Percentiles rank a stretch among this genome's conserved stretches.
These are phyloP conservation scores for Nasturtium officinale DNA, from an alignment of 345 rosid genomes.

Conservation along the genomic window DNA sequence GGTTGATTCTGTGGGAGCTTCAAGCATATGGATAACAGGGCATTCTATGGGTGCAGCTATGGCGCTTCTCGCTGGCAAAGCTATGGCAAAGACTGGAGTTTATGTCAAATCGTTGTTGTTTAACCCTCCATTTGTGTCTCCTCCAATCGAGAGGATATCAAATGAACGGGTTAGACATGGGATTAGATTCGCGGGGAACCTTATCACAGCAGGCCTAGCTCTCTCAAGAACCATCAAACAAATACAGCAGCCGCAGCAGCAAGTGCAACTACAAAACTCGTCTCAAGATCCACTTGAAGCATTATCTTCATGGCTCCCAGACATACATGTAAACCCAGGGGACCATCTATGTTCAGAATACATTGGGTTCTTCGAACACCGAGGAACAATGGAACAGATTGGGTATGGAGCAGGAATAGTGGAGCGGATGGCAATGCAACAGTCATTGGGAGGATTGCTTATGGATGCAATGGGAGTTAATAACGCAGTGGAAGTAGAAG, in stretches of 20 bases:
- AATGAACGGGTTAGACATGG: constrained; percentile 60
- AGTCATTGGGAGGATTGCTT: constrained; percentile 67
- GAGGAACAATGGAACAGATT: constrained; percentile 80
- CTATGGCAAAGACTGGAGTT: constrained; percentile 61
- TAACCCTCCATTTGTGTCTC: constrained; percentile 80
- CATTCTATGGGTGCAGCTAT: constrained; percentile 89
- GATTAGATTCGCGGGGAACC: constrained; percentile 64
- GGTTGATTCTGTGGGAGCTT: constrained; percentile 59
- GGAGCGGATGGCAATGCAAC: constrained; percentile 71
- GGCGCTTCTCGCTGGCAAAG: constrained; percentile 78
- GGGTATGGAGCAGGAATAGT: constrained; percentile 73
- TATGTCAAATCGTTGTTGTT: constrained; percentile 65
- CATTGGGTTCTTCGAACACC: constrained; percentile 80
- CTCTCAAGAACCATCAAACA: constrained; percentile 48
- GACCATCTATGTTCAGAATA: constrained; percentile 83
- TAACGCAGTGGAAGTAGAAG: constrained; percentile 52
- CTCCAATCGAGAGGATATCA: constrained; percentile 73
- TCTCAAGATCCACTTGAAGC: constrained; percentile 51
- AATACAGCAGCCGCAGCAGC: constrained; percentile 34
- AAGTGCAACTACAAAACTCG: constrained; percentile 31
- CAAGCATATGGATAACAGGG: constrained; percentile 81
- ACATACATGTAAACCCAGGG: constrained; percentile 60
- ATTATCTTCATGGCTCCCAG: constrained; percentile 68
- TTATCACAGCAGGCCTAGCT: constrained; percentile 78
- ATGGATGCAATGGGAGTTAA: constrained; percentile 64